These are phyloP conservation scores for Aspergillus mulundensis DNA, from an alignment of 495 filamentous ascomycete species.

Conservation along the genomic window DNA sequence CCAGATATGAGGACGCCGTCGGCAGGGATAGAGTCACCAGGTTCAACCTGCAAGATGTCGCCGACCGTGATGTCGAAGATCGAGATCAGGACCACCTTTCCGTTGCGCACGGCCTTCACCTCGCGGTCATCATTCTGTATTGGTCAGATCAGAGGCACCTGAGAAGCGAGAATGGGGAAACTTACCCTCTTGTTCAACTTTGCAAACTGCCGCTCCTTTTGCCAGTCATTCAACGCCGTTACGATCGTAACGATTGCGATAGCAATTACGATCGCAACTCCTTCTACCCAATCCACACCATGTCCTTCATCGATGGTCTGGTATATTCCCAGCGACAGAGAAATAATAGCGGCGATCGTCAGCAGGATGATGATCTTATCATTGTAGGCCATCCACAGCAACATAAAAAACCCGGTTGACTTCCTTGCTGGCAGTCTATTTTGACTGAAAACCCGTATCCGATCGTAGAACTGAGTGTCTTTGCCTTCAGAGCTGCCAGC, in stretches of 20 bases:
- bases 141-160: slow-evolving; percentile 9
- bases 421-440: slow-evolving; percentile 74
- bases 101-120: slow-evolving; percentile 73
- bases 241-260: slow-evolving; percentile 74
- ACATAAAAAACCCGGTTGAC: slow-evolving; percentile 62
- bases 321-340: slow-evolving; percentile 69
- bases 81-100: slow-evolving; percentile 66
- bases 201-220: slow-evolving; percentile 76
- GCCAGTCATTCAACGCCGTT: slow-evolving; percentile 71
- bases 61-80: slow-evolving; percentile 69
- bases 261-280: slow-evolving; percentile 72
- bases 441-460: slow-evolving; percentile 68
- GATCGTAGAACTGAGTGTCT: slow-evolving; percentile 51
- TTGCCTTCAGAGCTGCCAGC: slow-evolving; percentile 8
- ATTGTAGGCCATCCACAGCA: slow-evolving; percentile 85
- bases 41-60: slow-evolving; percentile 69
- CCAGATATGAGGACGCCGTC: slow-evolving; percentile 61
- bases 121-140: slow-evolving; percentile 68
- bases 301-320: slow-evolving; percentile 46
- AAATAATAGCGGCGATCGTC: slow-evolving; percentile 68
- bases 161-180: background rate
- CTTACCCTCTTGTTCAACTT: slow-evolving; percentile 65
- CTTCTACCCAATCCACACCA: slow-evolving; percentile 74
- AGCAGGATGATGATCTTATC: slow-evolving; percentile 79
- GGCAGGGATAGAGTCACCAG: slow-evolving; percentile 64